Conservation (phyloP, 108 stramenopile species). For the Mediolabrus comicus region DNA sequence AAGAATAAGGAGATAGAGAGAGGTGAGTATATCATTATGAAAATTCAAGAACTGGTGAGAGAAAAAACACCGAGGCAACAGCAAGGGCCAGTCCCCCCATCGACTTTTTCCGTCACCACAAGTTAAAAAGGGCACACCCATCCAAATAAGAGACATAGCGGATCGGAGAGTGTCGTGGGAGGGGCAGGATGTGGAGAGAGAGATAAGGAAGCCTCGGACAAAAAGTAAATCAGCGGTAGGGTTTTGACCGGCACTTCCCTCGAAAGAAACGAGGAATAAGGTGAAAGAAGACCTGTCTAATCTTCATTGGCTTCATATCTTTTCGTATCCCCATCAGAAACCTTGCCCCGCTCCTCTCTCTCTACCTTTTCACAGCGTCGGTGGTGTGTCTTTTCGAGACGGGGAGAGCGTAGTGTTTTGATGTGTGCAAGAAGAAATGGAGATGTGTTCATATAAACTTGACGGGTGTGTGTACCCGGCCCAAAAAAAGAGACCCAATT, state of each 20-base stretch:
- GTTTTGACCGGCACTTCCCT: conserved; percentile 44
- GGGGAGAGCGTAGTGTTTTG: too few relatives aligned
- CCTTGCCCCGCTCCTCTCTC: neutral
- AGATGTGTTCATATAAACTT: too few relatives aligned
- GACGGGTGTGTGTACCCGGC: too few relatives aligned
- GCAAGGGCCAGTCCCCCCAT: too few relatives aligned
- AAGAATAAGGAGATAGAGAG: neutral
- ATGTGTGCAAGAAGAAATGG: too few relatives aligned
- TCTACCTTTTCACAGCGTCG: too few relatives aligned
- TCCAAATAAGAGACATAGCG: neutral
- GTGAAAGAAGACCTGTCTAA: conserved; percentile 51
- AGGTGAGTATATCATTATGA: neutral
- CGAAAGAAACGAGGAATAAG: conserved; percentile 15
- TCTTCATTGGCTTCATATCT: conserved; percentile 30
- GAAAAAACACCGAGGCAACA: neutral
- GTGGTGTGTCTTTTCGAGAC: too few relatives aligned
- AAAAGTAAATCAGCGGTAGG: conserved; percentile 46
- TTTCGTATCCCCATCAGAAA: neutral
- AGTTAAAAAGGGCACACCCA: neutral
- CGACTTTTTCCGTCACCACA: too few relatives aligned
- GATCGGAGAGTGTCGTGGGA: neutral
- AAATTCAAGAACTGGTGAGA: neutral
- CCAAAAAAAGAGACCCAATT: too few relatives aligned
- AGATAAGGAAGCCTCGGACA: conserved; percentile 18
- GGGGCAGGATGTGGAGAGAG: neutral